Conservation (phyloP, 768 basidiomycete species). For the Tulasnella calospora region DNA sequence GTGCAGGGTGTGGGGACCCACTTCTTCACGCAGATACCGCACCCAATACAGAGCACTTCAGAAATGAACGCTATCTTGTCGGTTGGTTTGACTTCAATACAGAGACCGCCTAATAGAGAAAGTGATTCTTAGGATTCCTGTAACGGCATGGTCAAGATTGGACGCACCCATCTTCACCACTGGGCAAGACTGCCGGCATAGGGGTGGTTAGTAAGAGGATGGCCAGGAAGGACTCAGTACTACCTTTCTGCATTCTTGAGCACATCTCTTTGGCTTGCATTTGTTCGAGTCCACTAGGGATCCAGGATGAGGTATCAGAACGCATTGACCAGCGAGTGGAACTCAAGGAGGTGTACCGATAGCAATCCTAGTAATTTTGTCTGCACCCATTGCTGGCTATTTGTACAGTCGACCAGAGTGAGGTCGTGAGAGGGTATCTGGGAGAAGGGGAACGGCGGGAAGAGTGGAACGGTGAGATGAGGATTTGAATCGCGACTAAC, state of each 20-base stretch:
- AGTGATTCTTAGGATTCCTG: not conserved
- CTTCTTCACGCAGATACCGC: slow-evolving; percentile 99
- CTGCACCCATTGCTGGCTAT: slow-evolving; percentile 40
- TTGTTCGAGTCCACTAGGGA: slow-evolving; percentile 67
- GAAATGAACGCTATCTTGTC: slow-evolving; percentile 99
- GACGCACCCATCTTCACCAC: slow-evolving; percentile 91
- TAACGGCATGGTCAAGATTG: not conserved
- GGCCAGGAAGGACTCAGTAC: not conserved
- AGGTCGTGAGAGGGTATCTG: slow-evolving; percentile 46
- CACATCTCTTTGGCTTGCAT: slow-evolving; percentile 95
- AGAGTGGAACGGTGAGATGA: not conserved
- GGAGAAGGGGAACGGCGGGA: not conserved
- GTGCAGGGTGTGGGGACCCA: slow-evolving; percentile 40
- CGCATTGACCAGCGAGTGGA: not conserved
- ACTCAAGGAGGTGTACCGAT: slow-evolving; percentile 41
- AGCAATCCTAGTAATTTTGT: slow-evolving; percentile 97
- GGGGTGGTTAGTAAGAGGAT: not conserved
- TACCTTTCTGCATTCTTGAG: slow-evolving; percentile 98
- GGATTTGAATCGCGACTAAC: slow-evolving; percentile 3
- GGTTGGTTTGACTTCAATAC: slow-evolving; percentile 92
- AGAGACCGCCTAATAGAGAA: slow-evolving; percentile 70
- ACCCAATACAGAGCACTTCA: slow-evolving; percentile 97
- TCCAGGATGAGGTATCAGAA: not conserved
- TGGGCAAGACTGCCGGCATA: slow-evolving; percentile 65
- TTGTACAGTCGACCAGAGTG: slow-evolving; percentile 85